Base-by-base conservation (phyloP, 192 early-diverging fungal genomes). In the Backusella australiensis region DNA sequence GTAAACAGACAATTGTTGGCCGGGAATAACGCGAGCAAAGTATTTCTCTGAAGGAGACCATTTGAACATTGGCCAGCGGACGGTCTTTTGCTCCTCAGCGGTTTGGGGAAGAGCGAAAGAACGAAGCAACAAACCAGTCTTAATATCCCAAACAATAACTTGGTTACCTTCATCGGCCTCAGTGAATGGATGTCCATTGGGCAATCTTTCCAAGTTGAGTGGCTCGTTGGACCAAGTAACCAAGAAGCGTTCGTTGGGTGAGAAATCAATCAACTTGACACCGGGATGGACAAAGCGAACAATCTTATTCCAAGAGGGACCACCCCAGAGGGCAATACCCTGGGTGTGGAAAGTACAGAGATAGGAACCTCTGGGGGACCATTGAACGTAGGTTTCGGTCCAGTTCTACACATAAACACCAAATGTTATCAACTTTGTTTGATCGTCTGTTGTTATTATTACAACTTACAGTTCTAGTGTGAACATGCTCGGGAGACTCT, bases 291-390 rank as follows among this genome's bases (percentile, higher is more conserved):
- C 89, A 78, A 98, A 97, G 29, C 95, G 93, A 76, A 90, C 87
- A 70, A 98, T 93, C 86, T 96, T 93, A 76, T 90, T 91, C 93
- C 93, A 98, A 63, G 89, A 90, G 17, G 92, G 89, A 29, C 97
- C 97, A 78, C 98, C 96, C 98, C 98, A 99, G 75, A 99, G 89
- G 35, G 88, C 96, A 49, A 98, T 90, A 72, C 98, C 98, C 82
- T 93, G 94, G 70, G 89, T 88, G 79, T 99, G 98, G 88, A 97
- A 91, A 32, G 98, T 97, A 41, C 93, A 88, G 68, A 99, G 86
- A 82, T 96, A 99, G 23, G 94, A 93, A 66, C 98, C 98, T n/a
- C 91, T 84, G 12, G 98, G 95, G 29, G 98, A 99, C 96, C 97
- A 99, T 75, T 93, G 85, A 44, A 96, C 89, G 77, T 95, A 96